Base-by-base conservation (phyloP, 2,329 filamentous ascomycete genomes). In the Aspergillus fischeri region DNA sequence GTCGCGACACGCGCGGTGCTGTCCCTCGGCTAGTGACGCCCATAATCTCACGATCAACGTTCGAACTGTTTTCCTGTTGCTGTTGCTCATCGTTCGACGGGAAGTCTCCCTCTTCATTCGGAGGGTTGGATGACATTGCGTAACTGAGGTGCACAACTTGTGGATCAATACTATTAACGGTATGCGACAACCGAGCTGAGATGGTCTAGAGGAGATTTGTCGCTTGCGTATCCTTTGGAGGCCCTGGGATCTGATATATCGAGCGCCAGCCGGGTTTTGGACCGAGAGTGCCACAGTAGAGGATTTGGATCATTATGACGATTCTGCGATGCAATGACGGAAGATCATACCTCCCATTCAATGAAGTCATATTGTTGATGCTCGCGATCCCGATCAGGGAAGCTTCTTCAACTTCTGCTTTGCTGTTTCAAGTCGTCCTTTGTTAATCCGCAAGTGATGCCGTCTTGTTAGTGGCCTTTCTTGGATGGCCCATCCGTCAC, bases 21-120 rank as follows among this genome's bases (percentile, higher is more conserved):
- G n/a, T 35, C 11, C 27, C 32, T 25, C 14, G 55, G 48, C 49
- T 51, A 14, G 55, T 65, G 42, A 59, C 55, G 56, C 51, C 58
- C 62, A 45, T 62, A 53, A 56, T 59, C 44, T 60, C 62, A 56
- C 9, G 56, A 56, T 21, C 59, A 51, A 52, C 55, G 56, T 51
- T 63, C 49, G 50, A 60, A 59, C 14, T 55, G 51, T 28, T 60
- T 17, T 55, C 20, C 2, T 52, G 38, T 52, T 55, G 27, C 28
- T 57, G 55, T 49, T 52, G n/a, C 41, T 56, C 49, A 20, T 47
- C 27, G 32, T 56, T 47, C 10, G 51, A 27, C 6, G 44, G 41
- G 32, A 53, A 27, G 11, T 57, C 55, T 44, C 9, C n/a, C 29
- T 60, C 53, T 28, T 58, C 57, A 44, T 49, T 47, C 1, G 49